These are phyloP conservation scores for Aspergillus biplanus DNA, from an alignment of 495 filamentous ascomycete genomes.

Conservation along the genomic window DNA sequence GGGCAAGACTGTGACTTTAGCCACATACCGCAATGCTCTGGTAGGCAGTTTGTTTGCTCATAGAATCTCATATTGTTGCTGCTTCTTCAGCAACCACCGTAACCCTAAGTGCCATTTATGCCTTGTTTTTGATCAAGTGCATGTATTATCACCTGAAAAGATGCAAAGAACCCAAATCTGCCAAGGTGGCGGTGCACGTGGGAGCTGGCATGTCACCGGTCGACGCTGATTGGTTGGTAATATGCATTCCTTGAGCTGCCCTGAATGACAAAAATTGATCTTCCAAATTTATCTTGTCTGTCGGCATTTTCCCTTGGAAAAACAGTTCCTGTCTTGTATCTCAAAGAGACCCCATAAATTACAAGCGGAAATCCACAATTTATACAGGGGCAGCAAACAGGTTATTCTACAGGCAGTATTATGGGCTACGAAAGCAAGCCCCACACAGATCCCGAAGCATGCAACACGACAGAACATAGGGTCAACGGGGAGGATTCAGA, in stretches of 20 bases:
- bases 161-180: background rate
- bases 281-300: background rate
- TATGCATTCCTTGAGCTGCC: background rate
- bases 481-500: background rate
- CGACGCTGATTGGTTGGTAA: conserved; percentile 6
- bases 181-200: background rate
- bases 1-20: no score
- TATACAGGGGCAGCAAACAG: no score
- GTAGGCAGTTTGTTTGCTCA: no score
- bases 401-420: no score
- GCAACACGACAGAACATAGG: background rate
- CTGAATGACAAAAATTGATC: background rate
- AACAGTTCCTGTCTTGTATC: background rate
- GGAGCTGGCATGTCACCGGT: conserved; percentile 8
- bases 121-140: no score
- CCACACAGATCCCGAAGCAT: conserved; percentile 17
- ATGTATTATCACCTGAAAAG: background rate
- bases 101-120: no score
- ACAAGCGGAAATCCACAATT: background rate
- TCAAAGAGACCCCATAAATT: background rate
- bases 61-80: no score
- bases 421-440: background rate
- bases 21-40: no score
- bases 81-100: no score
- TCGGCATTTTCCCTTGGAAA: background rate